Evolutionary conservation across 176 grass and related monocot genomes (phyloP).

Genomic region (Aegilops sharonensis): DNA sequence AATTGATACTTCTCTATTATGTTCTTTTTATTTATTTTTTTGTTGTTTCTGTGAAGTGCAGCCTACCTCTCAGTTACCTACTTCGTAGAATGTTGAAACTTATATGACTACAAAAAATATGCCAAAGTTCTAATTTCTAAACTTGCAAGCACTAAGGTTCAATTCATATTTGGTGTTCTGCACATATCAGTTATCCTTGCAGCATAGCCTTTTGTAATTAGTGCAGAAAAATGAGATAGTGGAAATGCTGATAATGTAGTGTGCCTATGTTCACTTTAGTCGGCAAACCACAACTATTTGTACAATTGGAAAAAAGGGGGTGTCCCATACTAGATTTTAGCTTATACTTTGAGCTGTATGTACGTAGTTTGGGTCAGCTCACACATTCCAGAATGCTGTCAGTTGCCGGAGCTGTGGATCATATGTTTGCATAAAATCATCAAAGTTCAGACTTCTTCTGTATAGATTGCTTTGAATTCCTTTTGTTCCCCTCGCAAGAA

Average conservation of each 20-base stretch:
- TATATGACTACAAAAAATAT: neutral
- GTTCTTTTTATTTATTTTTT: neutral
- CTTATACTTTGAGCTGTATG: neutral
- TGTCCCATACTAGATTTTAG: neutral
- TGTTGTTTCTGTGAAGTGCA: constrained; percentile 5
- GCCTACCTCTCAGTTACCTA: neutral
- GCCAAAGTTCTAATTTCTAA: neutral
- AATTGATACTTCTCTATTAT: constrained; percentile 27
- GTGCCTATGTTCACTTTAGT: constrained; percentile 12
- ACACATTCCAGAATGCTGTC: neutral
- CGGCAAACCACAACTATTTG: neutral
- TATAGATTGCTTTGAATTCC: neutral
- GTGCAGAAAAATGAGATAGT: neutral
- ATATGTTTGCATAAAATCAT: neutral
- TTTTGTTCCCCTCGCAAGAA: neutral
- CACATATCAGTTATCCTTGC: neutral
- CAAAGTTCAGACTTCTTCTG: neutral
- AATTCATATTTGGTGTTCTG: neutral
- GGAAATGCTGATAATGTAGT: constrained; percentile 1
- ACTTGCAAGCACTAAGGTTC: neutral
- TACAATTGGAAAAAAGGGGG: neutral
- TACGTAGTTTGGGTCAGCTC: neutral
- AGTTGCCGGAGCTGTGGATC: neutral
- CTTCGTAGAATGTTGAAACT: neutral
- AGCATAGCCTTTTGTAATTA: neutral